Evolutionary conservation across 352 stramenopile genomes (phyloP).

Genomic region (Elongisporangium undulatum): DNA sequence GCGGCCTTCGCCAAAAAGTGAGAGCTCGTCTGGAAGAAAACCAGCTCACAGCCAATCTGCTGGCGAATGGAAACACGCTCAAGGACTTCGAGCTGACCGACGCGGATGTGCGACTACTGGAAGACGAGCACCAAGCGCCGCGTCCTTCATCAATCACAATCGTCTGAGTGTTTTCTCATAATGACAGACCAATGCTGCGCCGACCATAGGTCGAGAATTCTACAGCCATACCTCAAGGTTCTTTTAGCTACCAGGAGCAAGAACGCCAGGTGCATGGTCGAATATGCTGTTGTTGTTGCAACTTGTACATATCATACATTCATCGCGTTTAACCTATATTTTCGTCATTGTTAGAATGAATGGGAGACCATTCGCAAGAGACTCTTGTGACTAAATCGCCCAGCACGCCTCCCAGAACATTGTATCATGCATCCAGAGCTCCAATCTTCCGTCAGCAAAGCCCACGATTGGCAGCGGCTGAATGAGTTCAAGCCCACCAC

Average conservation of each 20-base stretch:
- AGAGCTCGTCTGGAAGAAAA: conserved; percentile 17
- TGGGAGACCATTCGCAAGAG: conserved; percentile 2
- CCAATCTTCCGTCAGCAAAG: not conserved
- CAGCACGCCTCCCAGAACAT: not conserved
- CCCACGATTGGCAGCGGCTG: not conserved
- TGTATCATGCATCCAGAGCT: not conserved
- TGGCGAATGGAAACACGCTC: conserved; percentile 6
- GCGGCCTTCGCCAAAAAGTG: conserved; percentile 26
- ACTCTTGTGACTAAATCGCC: not conserved
- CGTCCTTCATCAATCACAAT: not conserved
- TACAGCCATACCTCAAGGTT: not conserved
- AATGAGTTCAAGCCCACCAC: not conserved
- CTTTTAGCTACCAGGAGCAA: not conserved
- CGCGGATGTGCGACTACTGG: not conserved
- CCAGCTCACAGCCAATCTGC: conserved; percentile 30
- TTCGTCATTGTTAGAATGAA: not conserved
- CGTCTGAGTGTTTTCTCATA: not conserved
- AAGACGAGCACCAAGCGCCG: not conserved
- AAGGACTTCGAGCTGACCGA: not conserved
- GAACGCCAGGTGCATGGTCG: not conserved
- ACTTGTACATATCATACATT: conserved; percentile 1
- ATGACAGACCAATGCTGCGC: too few species aligned
- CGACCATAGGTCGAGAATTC: too few species aligned
- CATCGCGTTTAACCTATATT: not conserved
- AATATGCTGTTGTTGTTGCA: not conserved